Evolutionary conservation across 2,329 filamentous ascomycete species (phyloP), one percentile per base, ranked within the genome.

Genomic region (Hirsutella thompsonii): DNA sequence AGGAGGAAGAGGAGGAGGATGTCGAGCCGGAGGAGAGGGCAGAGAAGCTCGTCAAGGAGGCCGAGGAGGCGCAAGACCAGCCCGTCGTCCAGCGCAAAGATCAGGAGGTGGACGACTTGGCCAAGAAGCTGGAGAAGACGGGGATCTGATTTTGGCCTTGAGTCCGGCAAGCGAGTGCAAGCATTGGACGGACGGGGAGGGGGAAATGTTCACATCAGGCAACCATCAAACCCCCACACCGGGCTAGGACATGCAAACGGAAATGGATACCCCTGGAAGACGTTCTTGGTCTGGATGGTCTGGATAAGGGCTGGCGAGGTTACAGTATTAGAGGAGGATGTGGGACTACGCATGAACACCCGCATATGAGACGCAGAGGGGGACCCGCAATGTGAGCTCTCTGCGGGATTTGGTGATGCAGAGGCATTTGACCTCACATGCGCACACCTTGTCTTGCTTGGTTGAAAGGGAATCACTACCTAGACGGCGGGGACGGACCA

Each of bases 51-150:
- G 55, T 81, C 50, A 74, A 80, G 61, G 77, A 82, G 49, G 82
- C 81, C 4, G 74, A 87, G 51, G 71, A 78, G 54, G 81, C 80
- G 1, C 81, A 87, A 61, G 72, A 83, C 47, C 75, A 88, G 60
- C 81, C 83, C 33, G 76, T 81, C n/a, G 71, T 76, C 14, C 74
- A 81, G 59, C 62, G 75, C 49, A 74, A 85, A 61, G 79, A 89
- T 56, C 76, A 79, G 59, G 82, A 83, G 26, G 84, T 96, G 32
- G 88, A 95, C 53, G 79, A 79, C 36, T 66, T 96, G 54, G 83
- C 87, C 14, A 75, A 81, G 57, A 71, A 77, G 55, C 64, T 96
- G 50, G 76, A 74, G 46, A 89, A 89, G 73, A 83, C 85, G 20
- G 58, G 51, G 37, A 70, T 78, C 47, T 78, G 60, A 51, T 36